A percentile compares a stretch with the other conserved stretches of the same genome.
Conservation (phyloP, 2,329 filamentous ascomycete genomes). For the Fusarium tupiense region DNA sequence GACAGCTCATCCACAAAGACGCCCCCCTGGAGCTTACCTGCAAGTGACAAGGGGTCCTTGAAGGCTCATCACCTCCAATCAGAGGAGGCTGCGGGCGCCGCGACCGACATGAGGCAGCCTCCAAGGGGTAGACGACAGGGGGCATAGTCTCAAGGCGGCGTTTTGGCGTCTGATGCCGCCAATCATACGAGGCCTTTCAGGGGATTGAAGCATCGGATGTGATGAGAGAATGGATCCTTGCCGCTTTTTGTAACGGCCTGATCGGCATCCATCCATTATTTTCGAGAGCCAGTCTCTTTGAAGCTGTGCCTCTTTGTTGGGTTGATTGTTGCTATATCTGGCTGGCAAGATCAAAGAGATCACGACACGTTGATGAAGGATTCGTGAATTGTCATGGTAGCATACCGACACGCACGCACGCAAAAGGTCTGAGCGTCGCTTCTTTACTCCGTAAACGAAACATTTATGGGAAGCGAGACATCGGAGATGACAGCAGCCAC, state of each 20-base stretch:
- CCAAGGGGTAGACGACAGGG: constrained; percentile 30
- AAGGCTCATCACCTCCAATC: constrained; percentile 30
- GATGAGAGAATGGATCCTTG: constrained; percentile 35
- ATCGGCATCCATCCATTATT: constrained; percentile 33
- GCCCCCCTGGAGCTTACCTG: constrained; percentile 23
- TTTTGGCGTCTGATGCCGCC: constrained; percentile 38
- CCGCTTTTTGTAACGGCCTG: constrained; percentile 39
- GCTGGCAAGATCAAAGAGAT: constrained; percentile 13
- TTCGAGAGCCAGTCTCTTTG: constrained; percentile 17
- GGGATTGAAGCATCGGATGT: constrained; percentile 34
- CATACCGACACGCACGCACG: not conserved
- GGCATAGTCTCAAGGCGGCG: constrained; percentile 25
- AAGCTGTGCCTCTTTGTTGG: constrained; percentile 21
- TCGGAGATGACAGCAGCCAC: constrained; percentile 20
- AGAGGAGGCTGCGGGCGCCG: constrained; percentile 37
- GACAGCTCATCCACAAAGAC: constrained; percentile 28
- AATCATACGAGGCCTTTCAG: constrained; percentile 38
- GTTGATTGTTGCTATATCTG: constrained; percentile 22
- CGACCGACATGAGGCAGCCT: constrained; percentile 35
- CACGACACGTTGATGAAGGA: constrained; percentile 21
- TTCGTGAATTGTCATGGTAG: constrained; percentile 6
- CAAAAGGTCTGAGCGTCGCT: not conserved
- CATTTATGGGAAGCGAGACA: constrained; percentile 30
- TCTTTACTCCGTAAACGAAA: constrained; percentile 25
- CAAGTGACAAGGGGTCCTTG: constrained; percentile 26